Evolutionary conservation across 2,329 filamentous ascomycete genomes (phyloP).

Genomic region (Talaromyces albobiverticillius): DNA sequence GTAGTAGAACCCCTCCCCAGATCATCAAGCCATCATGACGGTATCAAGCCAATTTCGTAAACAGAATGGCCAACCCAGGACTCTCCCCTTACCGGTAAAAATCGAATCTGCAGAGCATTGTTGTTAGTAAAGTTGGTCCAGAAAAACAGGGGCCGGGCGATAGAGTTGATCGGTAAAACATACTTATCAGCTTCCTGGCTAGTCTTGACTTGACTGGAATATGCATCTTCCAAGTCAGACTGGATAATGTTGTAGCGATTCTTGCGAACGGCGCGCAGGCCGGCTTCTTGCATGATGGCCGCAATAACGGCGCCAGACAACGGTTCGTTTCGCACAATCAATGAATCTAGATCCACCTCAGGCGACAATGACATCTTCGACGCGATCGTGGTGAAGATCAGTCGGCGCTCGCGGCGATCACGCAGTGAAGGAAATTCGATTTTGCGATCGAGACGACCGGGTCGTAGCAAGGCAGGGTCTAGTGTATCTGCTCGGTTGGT

Average conservation of each 20-base stretch:
- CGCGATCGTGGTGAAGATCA: conserved; percentile 98
- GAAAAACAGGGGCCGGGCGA: not conserved
- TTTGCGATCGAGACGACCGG: conserved; percentile 91
- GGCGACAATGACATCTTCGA: conserved; percentile 95
- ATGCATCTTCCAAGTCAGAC: conserved; percentile 92
- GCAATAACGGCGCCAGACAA: conserved; percentile 94
- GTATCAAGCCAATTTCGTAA: conserved; percentile 19
- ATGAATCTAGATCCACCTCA: conserved; percentile 91
- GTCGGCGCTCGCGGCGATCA: conserved; percentile 87
- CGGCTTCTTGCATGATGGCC: conserved; percentile 98
- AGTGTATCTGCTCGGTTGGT: conserved; percentile 96
- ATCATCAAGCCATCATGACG: not conserved
- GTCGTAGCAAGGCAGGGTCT: conserved; percentile 86
- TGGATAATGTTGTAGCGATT: conserved; percentile 99
- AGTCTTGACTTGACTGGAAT: conserved; percentile 93
- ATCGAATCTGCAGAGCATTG: conserved; percentile 68
- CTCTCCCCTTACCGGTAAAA: conserved; percentile 67
- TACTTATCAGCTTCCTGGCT: conserved; percentile 64
- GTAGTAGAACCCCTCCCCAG: not conserved
- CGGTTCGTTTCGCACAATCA: conserved; percentile 96
- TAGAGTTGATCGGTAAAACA: conserved; percentile 19
- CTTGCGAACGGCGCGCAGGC: conserved; percentile 89
- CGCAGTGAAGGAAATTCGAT: conserved; percentile 97
- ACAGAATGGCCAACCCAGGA: not conserved
- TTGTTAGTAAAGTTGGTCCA: conserved; percentile 39